Base-by-base conservation (phyloP, 139 green algal species). In the Chlorella ohadii region DNA sequence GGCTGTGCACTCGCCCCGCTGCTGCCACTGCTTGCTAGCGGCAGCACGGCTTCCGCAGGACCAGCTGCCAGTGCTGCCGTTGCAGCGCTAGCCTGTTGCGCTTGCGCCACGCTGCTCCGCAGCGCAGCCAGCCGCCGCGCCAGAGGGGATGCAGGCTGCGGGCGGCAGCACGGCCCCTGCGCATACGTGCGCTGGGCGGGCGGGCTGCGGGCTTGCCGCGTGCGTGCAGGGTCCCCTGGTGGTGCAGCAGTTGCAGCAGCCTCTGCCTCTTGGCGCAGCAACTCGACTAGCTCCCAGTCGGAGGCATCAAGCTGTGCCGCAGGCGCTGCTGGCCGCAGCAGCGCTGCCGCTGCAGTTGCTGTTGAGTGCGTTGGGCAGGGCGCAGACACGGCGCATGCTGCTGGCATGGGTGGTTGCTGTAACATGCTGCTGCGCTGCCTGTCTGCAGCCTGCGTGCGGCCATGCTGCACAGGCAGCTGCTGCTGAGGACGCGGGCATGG, bases 231-330 rank as follows among this genome's bases (percentile, higher is more conserved):
- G n/a, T 11, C 16, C 9, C 13, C 28, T 28, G 33, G 33, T 47
- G 66, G 34, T n/a, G 0, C 20, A 34, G 34, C 34, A 19, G 31
- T 31, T 33, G 25, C 34, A 23, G 38, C 68, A 25, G 38, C 34
- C 33, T 81, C 55, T 71, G 75, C 75, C 20, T 57, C 75, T 20
- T 38, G 41, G 20, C 68, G 75, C 56, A 81, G 34, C 33, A 64
- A 11, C 25, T 51, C 38, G 25, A 81, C 12, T 12, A 81, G 55
- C 3, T 68, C 44, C 57, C 75, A 81, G 34, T 81, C 75, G 3
- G 17, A 31, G 12, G 34, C 28, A 44, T 81, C 75, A 0, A 81
- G 36, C 34, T 33, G n/a, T 13, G 22, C 51, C 2, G 51, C 15
- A 19, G 51, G 51, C 15, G 51, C 51, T 22, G 51, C 9, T 3